Evolutionary conservation across 2,329 filamentous ascomycete species (phyloP).

Genomic region (Amauroascus niger): DNA sequence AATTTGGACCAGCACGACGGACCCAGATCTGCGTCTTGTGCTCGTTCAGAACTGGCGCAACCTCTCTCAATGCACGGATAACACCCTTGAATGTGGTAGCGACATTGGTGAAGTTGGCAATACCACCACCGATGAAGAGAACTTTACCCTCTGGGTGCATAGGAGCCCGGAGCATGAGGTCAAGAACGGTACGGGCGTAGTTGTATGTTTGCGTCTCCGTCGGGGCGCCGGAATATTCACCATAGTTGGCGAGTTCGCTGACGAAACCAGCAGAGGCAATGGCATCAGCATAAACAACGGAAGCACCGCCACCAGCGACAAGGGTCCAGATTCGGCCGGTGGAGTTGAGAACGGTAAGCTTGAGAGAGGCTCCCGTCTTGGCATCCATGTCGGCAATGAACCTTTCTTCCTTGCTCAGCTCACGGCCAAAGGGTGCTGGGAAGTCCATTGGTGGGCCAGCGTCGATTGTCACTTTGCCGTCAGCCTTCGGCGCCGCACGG

Average conservation of each 20-base stretch:
- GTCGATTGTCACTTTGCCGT: conserved; percentile 81
- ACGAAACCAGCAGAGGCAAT: conserved; percentile 95
- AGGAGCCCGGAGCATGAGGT: conserved; percentile 92
- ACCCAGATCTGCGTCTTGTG: conserved; percentile 99
- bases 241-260: conserved; percentile 96
- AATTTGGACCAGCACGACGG: conserved; percentile 82
- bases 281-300: conserved; percentile 96
- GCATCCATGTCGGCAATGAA: conserved; percentile 98
- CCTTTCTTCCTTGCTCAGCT: conserved; percentile 96
- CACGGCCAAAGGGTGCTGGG: conserved; percentile 96
- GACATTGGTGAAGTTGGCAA: conserved; percentile 99
- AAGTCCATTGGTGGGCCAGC: conserved; percentile 98
- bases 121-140: conserved; percentile 98
- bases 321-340: conserved; percentile 94
- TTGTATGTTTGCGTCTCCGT: conserved; percentile 99
- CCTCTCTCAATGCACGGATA: conserved; percentile 89
- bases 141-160: conserved; percentile 85
- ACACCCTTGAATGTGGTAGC: conserved; percentile 99
- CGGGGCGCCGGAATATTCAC: conserved; percentile 97
- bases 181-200: conserved; percentile 93
- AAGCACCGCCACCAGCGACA: conserved; percentile 97
- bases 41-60: conserved; percentile 73
- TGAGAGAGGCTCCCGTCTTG: conserved; percentile 97
- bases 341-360: conserved; percentile 90
- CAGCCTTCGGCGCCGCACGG: conserved; percentile 50